These are phyloP conservation scores for Fusarium graminum DNA, from an alignment of 2,329 filamentous ascomycete genomes.

Conservation along the genomic window DNA sequence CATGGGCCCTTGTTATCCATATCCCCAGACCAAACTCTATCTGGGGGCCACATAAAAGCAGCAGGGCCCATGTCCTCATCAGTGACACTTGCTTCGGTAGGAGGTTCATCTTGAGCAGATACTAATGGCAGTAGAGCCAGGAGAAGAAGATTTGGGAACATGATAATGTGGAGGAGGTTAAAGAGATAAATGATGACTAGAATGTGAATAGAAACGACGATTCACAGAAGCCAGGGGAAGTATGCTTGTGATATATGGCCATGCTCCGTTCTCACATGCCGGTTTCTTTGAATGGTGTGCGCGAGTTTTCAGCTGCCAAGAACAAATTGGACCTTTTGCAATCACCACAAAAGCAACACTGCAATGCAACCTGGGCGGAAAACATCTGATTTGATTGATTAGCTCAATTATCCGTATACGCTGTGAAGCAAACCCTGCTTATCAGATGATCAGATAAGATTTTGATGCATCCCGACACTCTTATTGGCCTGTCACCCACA, in stretches of 20 bases:
- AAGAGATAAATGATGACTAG: background rate
- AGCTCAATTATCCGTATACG: conserved; percentile 6
- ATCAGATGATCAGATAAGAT: conserved; percentile 51
- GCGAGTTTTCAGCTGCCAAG: conserved; percentile 35
- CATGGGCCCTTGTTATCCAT: conserved; percentile 70
- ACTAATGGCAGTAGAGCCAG: conserved; percentile 25
- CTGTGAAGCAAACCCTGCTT: conserved; percentile 12
- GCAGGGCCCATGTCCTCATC: conserved; percentile 64
- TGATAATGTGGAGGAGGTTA: background rate
- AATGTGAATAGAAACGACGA: background rate
- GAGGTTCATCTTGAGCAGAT: conserved; percentile 22
- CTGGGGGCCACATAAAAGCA: conserved; percentile 71
- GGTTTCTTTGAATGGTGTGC: conserved; percentile 1
- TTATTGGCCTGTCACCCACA: conserved; percentile 11
- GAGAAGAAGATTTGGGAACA: conserved; percentile 30
- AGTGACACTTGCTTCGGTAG: conserved; percentile 28
- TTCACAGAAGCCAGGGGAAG: conserved; percentile 3
- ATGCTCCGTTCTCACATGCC: background rate
- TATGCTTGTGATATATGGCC: conserved; percentile 30
- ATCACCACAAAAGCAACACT: conserved; percentile 2
- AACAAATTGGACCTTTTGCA: conserved; percentile 1
- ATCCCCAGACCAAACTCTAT: conserved; percentile 67
- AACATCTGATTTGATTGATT: conserved; percentile 14
- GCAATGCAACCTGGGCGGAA: background rate
- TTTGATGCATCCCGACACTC: conserved; percentile 30